phyloP scores from a whole-genome alignment of 257 asterid species.

The Salvia rosmarinus region DNA sequence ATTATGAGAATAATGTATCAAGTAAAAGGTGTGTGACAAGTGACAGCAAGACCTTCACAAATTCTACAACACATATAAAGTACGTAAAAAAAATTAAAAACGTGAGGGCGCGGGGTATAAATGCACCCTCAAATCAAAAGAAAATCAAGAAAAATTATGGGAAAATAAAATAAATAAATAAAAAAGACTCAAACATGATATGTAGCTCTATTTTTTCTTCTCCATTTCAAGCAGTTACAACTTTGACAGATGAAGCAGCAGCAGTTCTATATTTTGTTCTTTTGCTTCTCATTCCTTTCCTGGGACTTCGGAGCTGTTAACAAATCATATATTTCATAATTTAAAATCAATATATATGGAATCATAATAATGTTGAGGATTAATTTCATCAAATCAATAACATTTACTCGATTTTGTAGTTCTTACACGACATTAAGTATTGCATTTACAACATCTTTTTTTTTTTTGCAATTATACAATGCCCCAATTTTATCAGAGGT shows the following conservation, averaged over 20 bases:
- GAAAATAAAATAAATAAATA: background rate
- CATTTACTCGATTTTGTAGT: no score
- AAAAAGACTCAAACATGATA: conserved; percentile 32
- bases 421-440: no score
- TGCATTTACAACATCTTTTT: no score
- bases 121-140: conserved; percentile 46
- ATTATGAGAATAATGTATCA: conserved; percentile 42
- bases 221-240: conserved; percentile 31
- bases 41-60: conserved; percentile 35
- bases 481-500: no score
- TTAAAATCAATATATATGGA: background rate
- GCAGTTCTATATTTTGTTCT: conserved; percentile 47
- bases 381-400: no score
- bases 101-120: conserved; percentile 33
- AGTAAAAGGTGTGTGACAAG: conserved; percentile 40
- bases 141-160: conserved; percentile 16
- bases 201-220: conserved; percentile 25
- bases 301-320: conserved; percentile 58
- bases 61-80: conserved; percentile 30
- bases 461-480: no score
- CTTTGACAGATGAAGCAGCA: conserved; percentile 16
- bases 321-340: background rate
- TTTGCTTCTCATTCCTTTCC: conserved; percentile 52
- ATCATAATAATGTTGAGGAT: background rate
- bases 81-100: background rate